A percentile compares a stretch with the other conserved stretches of the same genome.
These are phyloP conservation scores for Colletotrichum theobromicola DNA, from an alignment of 2,329 filamentous ascomycete genomes.

Conservation along the genomic window DNA sequence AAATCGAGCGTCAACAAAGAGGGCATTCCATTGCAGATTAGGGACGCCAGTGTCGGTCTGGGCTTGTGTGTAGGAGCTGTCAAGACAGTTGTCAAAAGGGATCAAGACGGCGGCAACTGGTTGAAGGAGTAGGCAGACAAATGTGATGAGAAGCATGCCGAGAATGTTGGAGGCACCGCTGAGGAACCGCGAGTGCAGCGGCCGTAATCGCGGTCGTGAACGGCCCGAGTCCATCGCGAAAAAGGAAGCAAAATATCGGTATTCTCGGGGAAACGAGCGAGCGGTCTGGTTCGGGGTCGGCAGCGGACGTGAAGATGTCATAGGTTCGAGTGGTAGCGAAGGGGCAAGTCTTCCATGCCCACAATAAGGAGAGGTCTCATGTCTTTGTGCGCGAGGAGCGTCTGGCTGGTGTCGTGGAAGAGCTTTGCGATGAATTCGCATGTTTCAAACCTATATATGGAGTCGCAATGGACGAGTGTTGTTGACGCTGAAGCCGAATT, in stretches of 20 bases:
- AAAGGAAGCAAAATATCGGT: not conserved
- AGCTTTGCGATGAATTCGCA: slow-evolving; percentile 17
- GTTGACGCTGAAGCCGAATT: not conserved
- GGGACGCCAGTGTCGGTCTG: slow-evolving; percentile 24
- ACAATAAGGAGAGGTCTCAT: slow-evolving; percentile 4
- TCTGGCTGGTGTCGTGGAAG: not conserved
- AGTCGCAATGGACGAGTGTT: not conserved
- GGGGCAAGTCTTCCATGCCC: slow-evolving; percentile 17
- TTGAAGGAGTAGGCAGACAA: slow-evolving; percentile 40
- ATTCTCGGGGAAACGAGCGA: slow-evolving; percentile 4
- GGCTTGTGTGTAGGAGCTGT: slow-evolving; percentile 59
- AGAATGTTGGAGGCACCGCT: not conserved
- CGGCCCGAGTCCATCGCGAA: slow-evolving; percentile 1
- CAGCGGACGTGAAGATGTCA: slow-evolving; percentile 15
- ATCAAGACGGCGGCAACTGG: slow-evolving; percentile 70
- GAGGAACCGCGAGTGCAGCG: not conserved
- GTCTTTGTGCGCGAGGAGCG: slow-evolving; percentile 6
- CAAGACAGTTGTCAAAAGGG: slow-evolving; percentile 84
- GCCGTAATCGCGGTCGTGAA: not conserved
- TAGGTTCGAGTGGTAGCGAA: slow-evolving; percentile 17
- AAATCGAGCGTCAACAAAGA: slow-evolving; percentile 77
- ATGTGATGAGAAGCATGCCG: slow-evolving; percentile 39
- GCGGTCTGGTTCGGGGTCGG: not conserved
- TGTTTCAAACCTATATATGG: slow-evolving; percentile 3
- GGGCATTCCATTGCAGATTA: slow-evolving; percentile 80